Evolutionary conservation across 495 filamentous ascomycete species (phyloP).

Genomic region (Hyphodiscus hymeniophilus): DNA sequence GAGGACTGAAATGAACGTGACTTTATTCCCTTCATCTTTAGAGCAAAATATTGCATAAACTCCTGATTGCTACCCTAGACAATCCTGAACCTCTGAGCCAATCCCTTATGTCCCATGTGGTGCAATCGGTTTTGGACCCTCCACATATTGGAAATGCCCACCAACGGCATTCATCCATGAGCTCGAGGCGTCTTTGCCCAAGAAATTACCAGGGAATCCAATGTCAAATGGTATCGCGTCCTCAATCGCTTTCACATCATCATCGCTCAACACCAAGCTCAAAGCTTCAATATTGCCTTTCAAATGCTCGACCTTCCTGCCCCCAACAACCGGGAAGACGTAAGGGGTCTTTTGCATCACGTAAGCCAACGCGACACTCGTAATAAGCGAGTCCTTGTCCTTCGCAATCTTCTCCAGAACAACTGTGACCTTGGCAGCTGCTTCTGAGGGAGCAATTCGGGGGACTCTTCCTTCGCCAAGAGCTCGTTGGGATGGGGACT

Average conservation of each 20-base stretch:
- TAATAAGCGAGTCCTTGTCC: constrained; percentile 40
- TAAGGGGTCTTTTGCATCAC: constrained; percentile 66
- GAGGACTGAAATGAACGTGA: too few species aligned
- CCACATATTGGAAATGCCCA: constrained; percentile 39
- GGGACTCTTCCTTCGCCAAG: constrained; percentile 10
- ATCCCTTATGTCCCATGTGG: neutral
- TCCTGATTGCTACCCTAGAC: too few species aligned
- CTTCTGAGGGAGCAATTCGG: constrained; percentile 5
- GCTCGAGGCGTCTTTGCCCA: constrained; percentile 35
- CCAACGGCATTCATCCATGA: constrained; percentile 28
- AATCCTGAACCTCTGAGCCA: too few species aligned
- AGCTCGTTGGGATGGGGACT: constrained; percentile 38
- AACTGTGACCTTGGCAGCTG: constrained; percentile 41
- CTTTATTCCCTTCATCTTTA: too few species aligned
- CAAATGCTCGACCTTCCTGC: constrained; percentile 48
- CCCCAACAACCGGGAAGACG: constrained; percentile 69
- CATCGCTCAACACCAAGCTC: constrained; percentile 41
- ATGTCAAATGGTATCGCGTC: constrained; percentile 49
- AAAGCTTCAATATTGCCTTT: constrained; percentile 63
- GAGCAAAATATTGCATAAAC: too few species aligned
- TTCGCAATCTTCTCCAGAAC: constrained; percentile 52
- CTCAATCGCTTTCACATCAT: constrained; percentile 62
- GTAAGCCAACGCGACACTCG: constrained; percentile 62
- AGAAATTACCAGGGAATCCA: constrained; percentile 51
- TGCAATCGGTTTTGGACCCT: constrained; percentile 16